phyloP scores from a whole-genome alignment of 2,329 filamentous ascomycete species.

The Hymenoscyphus fraxineus region DNA sequence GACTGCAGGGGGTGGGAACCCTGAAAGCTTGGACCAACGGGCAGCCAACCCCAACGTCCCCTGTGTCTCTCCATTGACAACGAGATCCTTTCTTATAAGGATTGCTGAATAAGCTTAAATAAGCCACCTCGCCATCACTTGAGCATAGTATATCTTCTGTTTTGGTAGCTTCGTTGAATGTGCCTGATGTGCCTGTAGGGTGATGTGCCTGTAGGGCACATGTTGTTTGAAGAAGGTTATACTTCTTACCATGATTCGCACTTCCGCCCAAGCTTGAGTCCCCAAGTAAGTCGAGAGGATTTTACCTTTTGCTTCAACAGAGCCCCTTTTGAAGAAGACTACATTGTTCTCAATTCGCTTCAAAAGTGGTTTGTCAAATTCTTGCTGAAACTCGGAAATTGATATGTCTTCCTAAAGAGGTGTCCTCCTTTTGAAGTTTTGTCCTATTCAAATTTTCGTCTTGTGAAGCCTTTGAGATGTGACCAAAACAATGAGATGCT shows the following conservation, averaged over 20 bases:
- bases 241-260: conserved; percentile 22
- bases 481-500: not conserved
- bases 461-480: no score
- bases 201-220: no score
- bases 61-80: not conserved
- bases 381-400: no score
- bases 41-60: not conserved
- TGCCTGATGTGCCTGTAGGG: conserved; percentile 15
- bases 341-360: no score
- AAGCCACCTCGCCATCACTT: not conserved
- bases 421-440: no score
- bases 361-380: no score
- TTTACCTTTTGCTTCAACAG: not conserved
- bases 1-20: not conserved
- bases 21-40: no score
- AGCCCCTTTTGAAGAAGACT: not conserved
- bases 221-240: conserved; percentile 23
- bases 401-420: no score
- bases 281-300: conserved; percentile 17
- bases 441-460: no score
- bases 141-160: not conserved
- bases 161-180: not conserved
- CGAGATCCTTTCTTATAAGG: no score
- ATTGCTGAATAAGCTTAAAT: no score
- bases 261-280: conserved; percentile 23